Base-by-base conservation (phyloP, 768 basidiomycete species). In the Rhodotorula paludigena region DNA sequence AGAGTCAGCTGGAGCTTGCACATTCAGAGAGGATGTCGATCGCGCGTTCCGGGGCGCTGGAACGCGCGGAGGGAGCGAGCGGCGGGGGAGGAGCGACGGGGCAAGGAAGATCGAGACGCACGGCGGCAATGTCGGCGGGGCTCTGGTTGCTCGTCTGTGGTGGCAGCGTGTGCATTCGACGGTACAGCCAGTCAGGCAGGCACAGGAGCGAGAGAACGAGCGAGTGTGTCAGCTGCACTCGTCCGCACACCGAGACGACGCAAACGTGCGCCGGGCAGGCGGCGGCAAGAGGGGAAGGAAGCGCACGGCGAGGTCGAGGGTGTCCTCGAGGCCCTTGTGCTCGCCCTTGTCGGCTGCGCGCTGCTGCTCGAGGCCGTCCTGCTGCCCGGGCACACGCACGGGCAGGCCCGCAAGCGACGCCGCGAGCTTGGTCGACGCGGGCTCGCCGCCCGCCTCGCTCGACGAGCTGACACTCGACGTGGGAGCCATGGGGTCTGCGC, bases 231-330 rank as follows among this genome's bases (percentile, higher is more conserved):
- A 54, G 36, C n/a, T n/a, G n/a, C n/a, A n/a, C n/a, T 11, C 33
- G n/a, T 15, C 54, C 36, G 44, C 39, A 20, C 33, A 35, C 33
- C 21, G 25, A 18, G 36, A 20, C 15, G n/a, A 0, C 18, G 25
- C 23, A n/a, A 8, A 15, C 16, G 32, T 21, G 54, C 30, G 23
- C 12, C 21, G 16, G 35, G 30, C 25, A 8, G 25, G 1, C n/a
- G 9, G 39, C 2, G 30, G 9, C 14, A 18, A 32, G 16, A 36
- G 2, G 30, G 28, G 23, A 53, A 20, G 18, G n/a, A 32, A 25
- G 60, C 69, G 35, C 35, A 72, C 71, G 44, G 71, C 71, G 39
- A 64, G 63, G 56, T 72, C 71, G 44, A 62, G 60, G 28, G 67
- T 48, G 33, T 63, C 66, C 16, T 52, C 45, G 44, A 63, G 61